Evolutionary conservation across 1,284 basidiomycete species (phyloP), one percentile per base, ranked within the genome.

Genomic region (Pseudozyma sp.): DNA sequence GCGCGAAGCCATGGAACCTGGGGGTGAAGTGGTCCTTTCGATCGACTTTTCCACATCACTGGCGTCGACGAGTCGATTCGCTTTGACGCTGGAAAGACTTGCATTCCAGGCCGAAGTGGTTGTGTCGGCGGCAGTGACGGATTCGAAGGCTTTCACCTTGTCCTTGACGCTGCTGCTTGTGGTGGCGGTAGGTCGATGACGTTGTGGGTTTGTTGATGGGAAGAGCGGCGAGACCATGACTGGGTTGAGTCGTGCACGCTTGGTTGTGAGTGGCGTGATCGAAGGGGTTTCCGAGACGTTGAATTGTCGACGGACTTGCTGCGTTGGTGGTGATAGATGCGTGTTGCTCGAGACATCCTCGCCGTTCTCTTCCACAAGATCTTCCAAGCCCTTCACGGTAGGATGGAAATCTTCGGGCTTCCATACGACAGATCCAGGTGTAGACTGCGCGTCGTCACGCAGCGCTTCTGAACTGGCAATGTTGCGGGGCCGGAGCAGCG

Each of bases 191-290:
- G 48, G 43, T 1, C 47, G 52, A 0, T 46, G 24, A 1, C 57
- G 52, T 24, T 48, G 67, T 10, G 60, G 44, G 9, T 24, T 10
- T 1, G 64, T 34, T 17, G 54, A 55, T 0, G 79, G 79, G 47
- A 73, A 75, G 10, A 79, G 57, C 4, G 78, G 71, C 11, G 70
- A 55, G 8, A 75, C 65, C 57, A 81, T 68, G 6, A 67, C 53
- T 0, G 74, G 78, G 42, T 81, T 81, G 5, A 58, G 39, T 1
- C 78, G 45, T 3, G 79, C 78, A 10, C 79, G 69, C 43, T 77
- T 80, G n/a, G 79, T 81, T 0, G 77, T 79, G 4, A 77, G 47
- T 0, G 79, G 79, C 34, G 79, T 81, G 40, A 81, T 56, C 34
- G 74, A 77, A 2, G 77, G 74, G 13, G 74, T 70, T 37, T 77